Conservation (phyloP, 148 eudicot genomes). For the Camellia granthamiana region DNA sequence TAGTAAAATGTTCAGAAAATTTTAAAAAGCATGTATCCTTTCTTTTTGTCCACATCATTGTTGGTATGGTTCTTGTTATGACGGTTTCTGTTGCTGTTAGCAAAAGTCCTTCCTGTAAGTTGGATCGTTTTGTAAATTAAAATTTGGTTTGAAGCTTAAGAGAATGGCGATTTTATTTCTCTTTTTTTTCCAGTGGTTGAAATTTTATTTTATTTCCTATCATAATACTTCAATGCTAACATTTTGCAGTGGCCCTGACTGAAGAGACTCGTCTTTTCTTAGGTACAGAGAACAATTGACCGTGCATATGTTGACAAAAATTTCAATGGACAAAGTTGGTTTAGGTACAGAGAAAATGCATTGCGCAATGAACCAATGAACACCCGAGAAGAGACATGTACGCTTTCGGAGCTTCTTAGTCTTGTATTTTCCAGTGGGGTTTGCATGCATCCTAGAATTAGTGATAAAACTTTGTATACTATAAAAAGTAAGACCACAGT, state of each 20-base stretch:
- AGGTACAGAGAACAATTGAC: slow-evolving; percentile 94
- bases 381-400: slow-evolving; percentile 90
- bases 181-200: background rate
- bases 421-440: background rate
- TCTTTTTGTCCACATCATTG: slow-evolving; percentile 37
- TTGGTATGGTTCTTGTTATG: slow-evolving; percentile 63
- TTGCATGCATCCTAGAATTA: background rate
- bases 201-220: background rate
- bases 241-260: slow-evolving; percentile 70
- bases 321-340: slow-evolving; percentile 99
- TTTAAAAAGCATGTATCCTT: slow-evolving; percentile 24
- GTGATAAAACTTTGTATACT: background rate
- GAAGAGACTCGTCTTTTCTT: slow-evolving; percentile 91
- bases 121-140: slow-evolving; percentile 4
- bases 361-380: slow-evolving; percentile 89
- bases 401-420: slow-evolving; percentile 13
- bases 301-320: slow-evolving; percentile 93
- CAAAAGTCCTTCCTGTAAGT: slow-evolving; percentile 79
- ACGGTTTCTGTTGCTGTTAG: slow-evolving; percentile 50
- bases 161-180: background rate
- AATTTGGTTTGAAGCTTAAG: background rate
- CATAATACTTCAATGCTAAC: background rate
- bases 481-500: background rate
- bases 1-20: slow-evolving; percentile 31
- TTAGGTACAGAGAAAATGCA: slow-evolving; percentile 93